Base-by-base conservation (phyloP, 106 monocot genomes). In the Iris macrosiphon region DNA sequence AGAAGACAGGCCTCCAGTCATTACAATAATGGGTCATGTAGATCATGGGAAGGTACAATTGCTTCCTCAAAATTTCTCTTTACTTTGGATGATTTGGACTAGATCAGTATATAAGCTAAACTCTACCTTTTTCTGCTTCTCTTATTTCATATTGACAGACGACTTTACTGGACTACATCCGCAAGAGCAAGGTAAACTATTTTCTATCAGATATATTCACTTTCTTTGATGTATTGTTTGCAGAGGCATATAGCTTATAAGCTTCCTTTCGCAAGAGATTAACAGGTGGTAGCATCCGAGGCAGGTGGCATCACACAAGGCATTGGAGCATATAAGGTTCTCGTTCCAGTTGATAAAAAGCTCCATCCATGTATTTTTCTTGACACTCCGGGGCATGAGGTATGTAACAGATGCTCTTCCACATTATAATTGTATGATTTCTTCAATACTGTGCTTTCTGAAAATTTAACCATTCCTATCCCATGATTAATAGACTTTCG, bases 1-100 rank as follows among this genome's bases (percentile, higher is more conserved):
- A 34, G 83, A 83, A 71, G 73, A 64, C 16, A 73, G 96, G 57
- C 80, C 96, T 31, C 96, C 96, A 14, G 75, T 98, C 59, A 80
- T 98, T 54, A 98, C 96, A 18, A 98, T 98, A 49, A 90, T 98
- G 96, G 96, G 96, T 15, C 96, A 98, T 79, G 96, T 98, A 0
- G 96, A 98, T 75, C 96, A 98, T 52, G 96, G 96, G 54, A 98
- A 98, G 90, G 90, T 91, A 60, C 59, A n/a, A 35, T 25, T 62
- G 27, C 12, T 56, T 17, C 21, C n/a, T 26, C 31, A 10, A 19
- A 14, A 21, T 6, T 55, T 17, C 35, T 35, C 18, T 55, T 55
- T 50, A 4, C 4, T 29, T 50, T 50, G 26, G 7, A 22, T 42
- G 25, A 25, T 28, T 2, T 40, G 4, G 30, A 28, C 34, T 16